Percentiles rank a stretch among this genome's conserved stretches.
Conservation (phyloP, 495 filamentous ascomycete species). For the Tricharina praecox region DNA sequence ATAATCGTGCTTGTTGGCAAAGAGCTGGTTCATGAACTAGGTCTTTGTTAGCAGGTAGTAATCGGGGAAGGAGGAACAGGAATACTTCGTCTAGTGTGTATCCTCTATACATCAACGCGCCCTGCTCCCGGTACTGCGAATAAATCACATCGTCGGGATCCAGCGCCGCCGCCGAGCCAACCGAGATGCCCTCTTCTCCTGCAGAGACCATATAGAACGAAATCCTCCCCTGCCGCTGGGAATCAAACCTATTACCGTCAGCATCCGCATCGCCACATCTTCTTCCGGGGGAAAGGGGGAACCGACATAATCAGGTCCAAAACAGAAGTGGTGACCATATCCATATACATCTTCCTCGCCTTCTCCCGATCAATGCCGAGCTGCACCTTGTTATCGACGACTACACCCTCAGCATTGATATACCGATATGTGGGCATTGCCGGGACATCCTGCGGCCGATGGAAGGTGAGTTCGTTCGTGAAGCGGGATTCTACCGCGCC, state of each 20-base stretch:
- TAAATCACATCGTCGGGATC: constrained; percentile 76
- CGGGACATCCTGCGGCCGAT: constrained; percentile 44
- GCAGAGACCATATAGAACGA: constrained; percentile 98
- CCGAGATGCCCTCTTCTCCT: constrained; percentile 85
- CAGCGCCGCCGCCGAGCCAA: constrained; percentile 71
- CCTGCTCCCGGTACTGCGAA: constrained; percentile 86
- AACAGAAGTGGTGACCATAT: constrained; percentile 47
- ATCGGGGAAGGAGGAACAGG: not conserved
- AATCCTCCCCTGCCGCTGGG: constrained; percentile 57
- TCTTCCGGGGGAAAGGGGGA: not conserved
- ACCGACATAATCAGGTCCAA: constrained; percentile 13
- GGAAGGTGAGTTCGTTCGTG: constrained; percentile 58
- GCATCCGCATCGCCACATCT: not conserved
- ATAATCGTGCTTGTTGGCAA: constrained; percentile 67
- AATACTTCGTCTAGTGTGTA: constrained; percentile 43
- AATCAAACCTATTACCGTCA: constrained; percentile 19
- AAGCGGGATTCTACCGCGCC: constrained; percentile 93
- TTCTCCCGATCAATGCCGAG: constrained; percentile 49
- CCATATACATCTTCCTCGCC: constrained; percentile 40
- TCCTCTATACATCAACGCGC: constrained; percentile 75
- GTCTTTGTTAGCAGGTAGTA: not conserved
- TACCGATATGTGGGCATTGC: constrained; percentile 76
- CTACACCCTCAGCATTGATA: constrained; percentile 62
- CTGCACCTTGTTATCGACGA: constrained; percentile 51
- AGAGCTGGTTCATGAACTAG: constrained; percentile 88